These are phyloP conservation scores for Cardamine resedifolia DNA, from an alignment of 345 rosid genomes.

Conservation along the genomic window DNA sequence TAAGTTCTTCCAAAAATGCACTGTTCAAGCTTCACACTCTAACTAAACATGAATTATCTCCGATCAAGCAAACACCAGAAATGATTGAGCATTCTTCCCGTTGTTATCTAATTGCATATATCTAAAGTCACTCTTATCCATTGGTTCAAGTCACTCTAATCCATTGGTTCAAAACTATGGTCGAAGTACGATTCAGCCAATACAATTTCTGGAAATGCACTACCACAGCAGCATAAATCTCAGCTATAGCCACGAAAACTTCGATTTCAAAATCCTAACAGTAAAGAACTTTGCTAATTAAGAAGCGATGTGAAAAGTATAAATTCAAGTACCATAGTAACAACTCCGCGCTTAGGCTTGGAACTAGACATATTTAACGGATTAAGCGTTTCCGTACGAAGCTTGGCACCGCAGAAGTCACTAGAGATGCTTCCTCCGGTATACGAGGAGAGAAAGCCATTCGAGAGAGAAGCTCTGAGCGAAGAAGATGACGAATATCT, in stretches of 20 bases:
- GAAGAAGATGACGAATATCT: constrained; percentile 38
- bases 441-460: constrained; percentile 48
- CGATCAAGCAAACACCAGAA: neutral
- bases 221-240: neutral
- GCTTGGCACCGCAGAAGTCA: constrained; percentile 53
- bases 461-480: constrained; percentile 49
- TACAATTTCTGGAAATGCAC: constrained; percentile 2
- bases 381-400: constrained; percentile 49
- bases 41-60: constrained; percentile 10
- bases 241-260: constrained; percentile 9
- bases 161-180: constrained; percentile 15
- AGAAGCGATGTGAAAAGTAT: constrained; percentile 1
- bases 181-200: neutral
- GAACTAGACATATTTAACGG: constrained; percentile 52
- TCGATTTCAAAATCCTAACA: constrained; percentile 9
- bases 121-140: neutral
- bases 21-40: constrained; percentile 18
- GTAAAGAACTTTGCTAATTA: neutral
- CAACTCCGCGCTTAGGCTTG: constrained; percentile 63
- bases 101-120: neutral
- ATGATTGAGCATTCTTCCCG: neutral
- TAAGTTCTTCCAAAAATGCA: neutral
- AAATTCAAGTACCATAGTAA: constrained; percentile 56
- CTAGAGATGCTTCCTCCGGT: constrained; percentile 49
- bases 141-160: neutral